Evolutionary conservation across 768 basidiomycete genomes (phyloP).

Genomic region (Lentinula lateritia): DNA sequence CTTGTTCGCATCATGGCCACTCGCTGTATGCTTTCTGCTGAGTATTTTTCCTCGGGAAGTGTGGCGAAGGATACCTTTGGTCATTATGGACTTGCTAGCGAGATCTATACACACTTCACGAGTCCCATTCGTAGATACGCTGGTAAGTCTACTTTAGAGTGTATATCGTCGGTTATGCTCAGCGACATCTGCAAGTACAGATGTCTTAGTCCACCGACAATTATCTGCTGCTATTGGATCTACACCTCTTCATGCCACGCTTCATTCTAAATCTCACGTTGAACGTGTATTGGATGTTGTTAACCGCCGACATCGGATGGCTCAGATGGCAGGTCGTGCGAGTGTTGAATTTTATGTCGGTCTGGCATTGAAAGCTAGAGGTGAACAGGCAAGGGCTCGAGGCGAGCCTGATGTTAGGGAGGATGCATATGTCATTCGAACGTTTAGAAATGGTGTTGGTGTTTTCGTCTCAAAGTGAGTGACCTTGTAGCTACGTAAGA

Average conservation of each 20-base stretch:
- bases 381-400: constrained; percentile 29
- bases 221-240: constrained; percentile 86
- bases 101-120: constrained; percentile 98
- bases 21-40: constrained; percentile 95
- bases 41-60: constrained; percentile 96
- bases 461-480: constrained; percentile 93
- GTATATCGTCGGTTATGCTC: not conserved
- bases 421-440: constrained; percentile 89
- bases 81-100: constrained; percentile 95
- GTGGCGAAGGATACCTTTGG: constrained; percentile 89
- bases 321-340: constrained; percentile 95
- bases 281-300: constrained; percentile 83
- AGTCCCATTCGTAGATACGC: constrained; percentile 97
- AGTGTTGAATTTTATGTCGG: constrained; percentile 98
- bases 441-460: constrained; percentile 93
- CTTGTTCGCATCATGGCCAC: constrained; percentile 99
- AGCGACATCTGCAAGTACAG: constrained; percentile 27
- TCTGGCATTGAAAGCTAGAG: constrained; percentile 74
- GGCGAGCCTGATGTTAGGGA: constrained; percentile 48
- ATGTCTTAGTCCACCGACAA: constrained; percentile 93
- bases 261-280: constrained; percentile 86
- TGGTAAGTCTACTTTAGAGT: constrained; percentile 37
- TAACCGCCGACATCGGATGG: constrained; percentile 90
- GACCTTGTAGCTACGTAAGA: not conserved
- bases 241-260: constrained; percentile 72